Evolutionary conservation across 495 filamentous ascomycete genomes (phyloP).

Genomic region (Trichocladium antarcticum): DNA sequence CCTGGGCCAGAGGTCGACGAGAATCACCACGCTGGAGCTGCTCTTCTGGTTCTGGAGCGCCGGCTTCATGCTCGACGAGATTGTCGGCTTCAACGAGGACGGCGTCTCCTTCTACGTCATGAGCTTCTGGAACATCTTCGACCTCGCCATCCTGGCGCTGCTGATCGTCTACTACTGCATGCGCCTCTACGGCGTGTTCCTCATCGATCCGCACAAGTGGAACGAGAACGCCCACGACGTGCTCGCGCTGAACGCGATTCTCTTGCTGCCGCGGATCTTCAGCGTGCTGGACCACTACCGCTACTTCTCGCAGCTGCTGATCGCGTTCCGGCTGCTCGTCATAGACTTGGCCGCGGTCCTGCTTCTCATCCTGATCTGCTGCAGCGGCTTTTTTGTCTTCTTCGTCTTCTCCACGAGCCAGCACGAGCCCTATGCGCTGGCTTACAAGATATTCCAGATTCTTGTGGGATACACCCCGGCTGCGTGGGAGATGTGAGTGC

Average conservation of each 20-base stretch:
- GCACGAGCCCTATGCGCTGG: constrained; percentile 54
- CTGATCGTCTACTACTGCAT: constrained; percentile 81
- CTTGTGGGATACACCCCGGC: constrained; percentile 65
- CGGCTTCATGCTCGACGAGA: constrained; percentile 92
- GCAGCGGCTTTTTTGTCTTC: constrained; percentile 89
- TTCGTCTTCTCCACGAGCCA: constrained; percentile 65
- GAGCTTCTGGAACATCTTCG: constrained; percentile 95
- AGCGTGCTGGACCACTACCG: constrained; percentile 85
- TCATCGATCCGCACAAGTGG: constrained; percentile 56
- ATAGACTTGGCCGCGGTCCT: constrained; percentile 76
- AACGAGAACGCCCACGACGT: constrained; percentile 83
- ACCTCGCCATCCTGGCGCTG: constrained; percentile 76
- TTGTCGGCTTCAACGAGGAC: constrained; percentile 86
- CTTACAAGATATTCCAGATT: constrained; percentile 84
- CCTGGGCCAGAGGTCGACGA: constrained; percentile 52
- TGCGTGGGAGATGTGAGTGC: constrained; percentile 42
- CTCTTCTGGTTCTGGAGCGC: constrained; percentile 96
- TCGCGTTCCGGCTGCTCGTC: constrained; percentile 87
- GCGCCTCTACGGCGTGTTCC: constrained; percentile 71
- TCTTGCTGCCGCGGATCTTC: constrained; percentile 82
- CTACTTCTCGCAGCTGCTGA: constrained; percentile 88
- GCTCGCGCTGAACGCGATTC: constrained; percentile 74
- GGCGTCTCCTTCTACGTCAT: constrained; percentile 90
- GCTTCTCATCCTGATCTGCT: constrained; percentile 69
- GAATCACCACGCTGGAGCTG: constrained; percentile 71